Evolutionary conservation across 2,329 filamentous ascomycete species (phyloP).

Genomic region (Mariannaea elegans): DNA sequence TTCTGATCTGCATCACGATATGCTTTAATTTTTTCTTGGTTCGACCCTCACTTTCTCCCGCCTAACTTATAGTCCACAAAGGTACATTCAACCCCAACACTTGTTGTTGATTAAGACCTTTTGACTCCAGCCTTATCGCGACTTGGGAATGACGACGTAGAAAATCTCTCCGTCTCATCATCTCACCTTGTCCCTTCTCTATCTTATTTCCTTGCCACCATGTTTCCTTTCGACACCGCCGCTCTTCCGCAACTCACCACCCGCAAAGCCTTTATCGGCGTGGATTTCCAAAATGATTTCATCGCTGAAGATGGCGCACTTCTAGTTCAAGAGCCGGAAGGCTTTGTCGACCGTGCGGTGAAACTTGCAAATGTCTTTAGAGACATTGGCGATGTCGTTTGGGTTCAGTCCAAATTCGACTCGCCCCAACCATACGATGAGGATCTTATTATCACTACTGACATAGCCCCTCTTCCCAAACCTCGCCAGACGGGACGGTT

Average conservation of each 20-base stretch:
- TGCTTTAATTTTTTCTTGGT: too few species aligned
- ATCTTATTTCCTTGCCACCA: slow-evolving; percentile 35
- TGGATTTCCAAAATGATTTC: slow-evolving; percentile 94
- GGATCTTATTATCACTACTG: slow-evolving; percentile 58
- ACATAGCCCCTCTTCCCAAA: slow-evolving; percentile 38
- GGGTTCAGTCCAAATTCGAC: slow-evolving; percentile 82
- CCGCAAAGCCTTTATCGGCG: slow-evolving; percentile 77
- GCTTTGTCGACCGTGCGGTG: slow-evolving; percentile 73
- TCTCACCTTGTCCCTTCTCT: neutral
- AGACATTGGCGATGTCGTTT: slow-evolving; percentile 76
- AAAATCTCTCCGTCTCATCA: neutral
- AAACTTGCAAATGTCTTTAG: slow-evolving; percentile 78
- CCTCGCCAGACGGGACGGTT: slow-evolving; percentile 23
- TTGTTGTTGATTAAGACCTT: too few species aligned
- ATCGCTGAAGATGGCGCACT: slow-evolving; percentile 73
- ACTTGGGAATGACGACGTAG: slow-evolving; percentile 11
- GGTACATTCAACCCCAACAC: too few species aligned
- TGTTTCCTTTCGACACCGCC: slow-evolving; percentile 66
- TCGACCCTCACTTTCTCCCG: slow-evolving; percentile 20
- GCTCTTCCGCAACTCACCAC: slow-evolving; percentile 65
- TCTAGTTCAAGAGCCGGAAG: slow-evolving; percentile 68
- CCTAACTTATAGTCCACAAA: slow-evolving; percentile 19
- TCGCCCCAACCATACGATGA: slow-evolving; percentile 66
- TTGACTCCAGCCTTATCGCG: slow-evolving; percentile 19
- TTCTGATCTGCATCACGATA: slow-evolving; percentile 29